Percentiles rank a stretch among this genome's conserved stretches.
These are phyloP conservation scores for Botrytis squamosa DNA, from an alignment of 2,329 filamentous ascomycete species.

Conservation along the genomic window DNA sequence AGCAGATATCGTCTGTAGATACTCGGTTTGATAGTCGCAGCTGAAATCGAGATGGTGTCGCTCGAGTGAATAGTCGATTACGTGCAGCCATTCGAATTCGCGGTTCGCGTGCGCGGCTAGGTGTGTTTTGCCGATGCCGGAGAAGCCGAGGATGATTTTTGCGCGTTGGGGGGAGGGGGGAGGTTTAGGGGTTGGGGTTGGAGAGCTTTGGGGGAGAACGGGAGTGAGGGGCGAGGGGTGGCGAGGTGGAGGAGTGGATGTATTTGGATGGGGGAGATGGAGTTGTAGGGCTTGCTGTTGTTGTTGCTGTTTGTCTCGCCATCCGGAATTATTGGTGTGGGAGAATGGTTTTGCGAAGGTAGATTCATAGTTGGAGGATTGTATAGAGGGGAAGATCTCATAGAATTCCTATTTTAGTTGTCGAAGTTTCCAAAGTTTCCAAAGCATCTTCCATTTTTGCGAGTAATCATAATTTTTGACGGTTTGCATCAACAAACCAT, in stretches of 20 bases:
- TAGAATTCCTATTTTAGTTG: neutral
- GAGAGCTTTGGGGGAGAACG: neutral
- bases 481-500: neutral
- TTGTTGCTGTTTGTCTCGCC: neutral
- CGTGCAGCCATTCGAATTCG: conserved; percentile 19
- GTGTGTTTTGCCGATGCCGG: conserved; percentile 16
- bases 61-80: conserved; percentile 17
- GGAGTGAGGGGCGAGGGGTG: neutral
- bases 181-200: neutral
- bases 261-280: neutral
- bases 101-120: conserved; percentile 17
- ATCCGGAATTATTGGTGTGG: neutral
- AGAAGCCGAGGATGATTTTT: conserved; percentile 13
- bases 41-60: conserved; percentile 6
- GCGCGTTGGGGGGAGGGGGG: conserved; percentile 12
- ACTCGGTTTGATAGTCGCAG: neutral
- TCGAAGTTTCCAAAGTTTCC: neutral
- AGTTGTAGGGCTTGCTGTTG: neutral
- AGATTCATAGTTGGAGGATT: neutral
- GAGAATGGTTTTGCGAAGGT: neutral
- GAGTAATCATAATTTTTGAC: neutral
- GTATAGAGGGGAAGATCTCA: neutral
- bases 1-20: conserved; percentile 9
- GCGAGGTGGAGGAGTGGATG: neutral
- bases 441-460: too few relatives aligned